These are phyloP conservation scores for Cladochytrium tenue DNA, from an alignment of 371 early-diverging fungal genomes.

Conservation along the genomic window DNA sequence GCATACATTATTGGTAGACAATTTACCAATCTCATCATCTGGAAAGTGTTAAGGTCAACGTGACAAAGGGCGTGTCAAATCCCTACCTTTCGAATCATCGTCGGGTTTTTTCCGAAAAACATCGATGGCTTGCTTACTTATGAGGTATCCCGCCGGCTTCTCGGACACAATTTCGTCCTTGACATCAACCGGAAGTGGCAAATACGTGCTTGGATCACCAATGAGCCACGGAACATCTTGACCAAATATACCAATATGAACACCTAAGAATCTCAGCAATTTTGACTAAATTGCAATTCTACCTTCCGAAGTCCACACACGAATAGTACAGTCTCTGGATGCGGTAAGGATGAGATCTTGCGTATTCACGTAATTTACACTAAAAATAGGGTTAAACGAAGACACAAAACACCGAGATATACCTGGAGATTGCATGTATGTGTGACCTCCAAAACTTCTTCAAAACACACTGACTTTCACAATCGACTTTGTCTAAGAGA, in stretches of 20 bases:
- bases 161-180: conserved; percentile 41
- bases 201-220: conserved; percentile 47
- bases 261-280: conserved; percentile 20
- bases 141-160: conserved; percentile 35
- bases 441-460: conserved; percentile 49
- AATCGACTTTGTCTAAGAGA: too few species aligned
- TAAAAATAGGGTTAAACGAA: conserved; percentile 4
- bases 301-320: conserved; percentile 51
- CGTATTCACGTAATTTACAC: conserved; percentile 43
- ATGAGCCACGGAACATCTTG: conserved; percentile 52
- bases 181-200: conserved; percentile 44
- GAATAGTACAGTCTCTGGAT: conserved; percentile 49
- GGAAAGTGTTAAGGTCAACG: neutral
- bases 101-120: conserved; percentile 46
- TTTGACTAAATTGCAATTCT: neutral
- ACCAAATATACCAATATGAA: conserved; percentile 55
- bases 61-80: conserved; percentile 4
- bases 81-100: conserved; percentile 44
- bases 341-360: conserved; percentile 49
- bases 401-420: neutral
- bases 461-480: conserved; percentile 22
- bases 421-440: conserved; percentile 45
- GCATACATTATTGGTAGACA: neutral
- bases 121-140: conserved; percentile 37
- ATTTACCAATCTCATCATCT: conserved; percentile 9